Percentiles rank a stretch among this genome's conserved stretches.
These are phyloP conservation scores for Pyrenophora teres DNA, from an alignment of 2,329 filamentous ascomycete species.

Conservation along the genomic window DNA sequence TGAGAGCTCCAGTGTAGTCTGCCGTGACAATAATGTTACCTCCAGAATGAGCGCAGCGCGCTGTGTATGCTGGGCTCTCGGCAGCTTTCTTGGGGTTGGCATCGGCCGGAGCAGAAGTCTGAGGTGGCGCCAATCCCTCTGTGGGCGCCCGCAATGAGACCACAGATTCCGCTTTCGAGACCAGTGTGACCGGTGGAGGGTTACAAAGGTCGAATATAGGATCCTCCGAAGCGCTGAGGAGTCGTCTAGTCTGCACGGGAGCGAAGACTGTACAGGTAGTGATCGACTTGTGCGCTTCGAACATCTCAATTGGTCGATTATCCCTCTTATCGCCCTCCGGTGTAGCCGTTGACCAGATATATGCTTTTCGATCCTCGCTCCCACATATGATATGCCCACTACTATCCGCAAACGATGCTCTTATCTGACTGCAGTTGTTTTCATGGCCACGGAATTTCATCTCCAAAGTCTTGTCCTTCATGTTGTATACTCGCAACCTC, in stretches of 20 bases:
- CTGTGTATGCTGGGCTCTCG: slow-evolving; percentile 76
- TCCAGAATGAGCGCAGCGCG: slow-evolving; percentile 73
- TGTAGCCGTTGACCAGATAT: slow-evolving; percentile 79
- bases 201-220: slow-evolving; percentile 97
- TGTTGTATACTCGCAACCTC: slow-evolving; percentile 83
- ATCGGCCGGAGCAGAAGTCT: slow-evolving; percentile 43
- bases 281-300: slow-evolving; percentile 86
- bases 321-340: slow-evolving; percentile 71
- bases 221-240: slow-evolving; percentile 81
- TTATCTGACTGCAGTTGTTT: slow-evolving; percentile 88
- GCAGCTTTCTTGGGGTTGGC: slow-evolving; percentile 52
- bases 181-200: slow-evolving; percentile 82
- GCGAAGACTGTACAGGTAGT: slow-evolving; percentile 90
- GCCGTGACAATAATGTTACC: slow-evolving; percentile 93
- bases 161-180: slow-evolving; percentile 71
- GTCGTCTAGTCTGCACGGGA: slow-evolving; percentile 74
- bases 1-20: slow-evolving; percentile 85
- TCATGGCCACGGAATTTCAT: slow-evolving; percentile 91
- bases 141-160: slow-evolving; percentile 56
- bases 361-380: slow-evolving; percentile 87
- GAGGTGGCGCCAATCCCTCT: slow-evolving; percentile 45
- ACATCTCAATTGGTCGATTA: slow-evolving; percentile 82
- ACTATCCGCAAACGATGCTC: slow-evolving; percentile 86
- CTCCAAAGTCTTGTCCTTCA: slow-evolving; percentile 82
- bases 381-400: slow-evolving; percentile 86